Evolutionary conservation across 192 early-diverging fungal species (phyloP).

Genomic region (Umbelopsis vinacea): DNA sequence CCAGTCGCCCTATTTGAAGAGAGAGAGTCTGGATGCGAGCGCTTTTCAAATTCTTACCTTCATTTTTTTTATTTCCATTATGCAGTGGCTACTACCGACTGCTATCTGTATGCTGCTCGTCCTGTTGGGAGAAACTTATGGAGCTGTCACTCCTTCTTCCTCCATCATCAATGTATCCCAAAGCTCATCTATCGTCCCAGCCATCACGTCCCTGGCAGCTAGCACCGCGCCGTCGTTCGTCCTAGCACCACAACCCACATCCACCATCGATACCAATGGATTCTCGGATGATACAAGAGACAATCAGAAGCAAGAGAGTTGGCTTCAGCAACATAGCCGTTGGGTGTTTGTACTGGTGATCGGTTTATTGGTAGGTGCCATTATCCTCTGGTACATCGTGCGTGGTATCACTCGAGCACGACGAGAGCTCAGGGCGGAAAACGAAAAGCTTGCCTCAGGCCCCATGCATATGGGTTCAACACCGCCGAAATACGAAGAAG

Average conservation of each 20-base stretch:
- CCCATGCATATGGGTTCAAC: not conserved
- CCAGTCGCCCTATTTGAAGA: too few relatives aligned
- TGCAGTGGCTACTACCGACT: not conserved
- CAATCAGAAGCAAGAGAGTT: slow-evolving; percentile 25
- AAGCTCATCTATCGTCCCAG: not conserved
- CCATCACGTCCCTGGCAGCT: not conserved
- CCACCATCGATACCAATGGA: not conserved
- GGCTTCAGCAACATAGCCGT: slow-evolving; percentile 37
- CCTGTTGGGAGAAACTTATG: not conserved
- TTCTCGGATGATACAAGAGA: slow-evolving; percentile 13
- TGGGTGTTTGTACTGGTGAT: slow-evolving; percentile 43
- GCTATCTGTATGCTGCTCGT: not conserved
- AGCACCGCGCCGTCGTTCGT: not conserved
- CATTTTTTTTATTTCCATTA: not conserved
- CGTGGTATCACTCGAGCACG: not conserved
- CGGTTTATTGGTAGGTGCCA: slow-evolving; percentile 20
- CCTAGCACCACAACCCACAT: not conserved
- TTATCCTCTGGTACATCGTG: slow-evolving; percentile 35
- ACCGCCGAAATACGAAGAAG: slow-evolving; percentile 1
- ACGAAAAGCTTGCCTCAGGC: slow-evolving; percentile 4
- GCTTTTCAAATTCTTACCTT: not conserved
- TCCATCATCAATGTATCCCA: not conserved
- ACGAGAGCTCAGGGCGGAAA: slow-evolving; percentile 2
- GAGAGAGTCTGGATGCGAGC: not conserved
- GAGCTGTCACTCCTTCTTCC: not conserved